Conservation (phyloP, 2,329 filamentous ascomycete species). For the Cladosporium sp. region DNA sequence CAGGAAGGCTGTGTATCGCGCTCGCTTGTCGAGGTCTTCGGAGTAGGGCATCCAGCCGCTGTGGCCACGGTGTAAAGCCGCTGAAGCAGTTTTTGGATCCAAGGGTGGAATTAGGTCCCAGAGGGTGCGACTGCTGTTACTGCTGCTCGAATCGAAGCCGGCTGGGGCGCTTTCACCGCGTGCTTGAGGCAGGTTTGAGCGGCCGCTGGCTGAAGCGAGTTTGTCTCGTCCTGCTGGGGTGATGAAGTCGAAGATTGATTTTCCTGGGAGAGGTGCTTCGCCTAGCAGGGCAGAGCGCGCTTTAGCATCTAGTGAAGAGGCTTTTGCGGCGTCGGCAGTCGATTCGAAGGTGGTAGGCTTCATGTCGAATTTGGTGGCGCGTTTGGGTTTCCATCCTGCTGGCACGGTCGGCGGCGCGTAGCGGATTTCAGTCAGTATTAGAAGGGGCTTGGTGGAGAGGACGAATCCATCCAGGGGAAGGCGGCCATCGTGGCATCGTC, state of each 20-base stretch:
- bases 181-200: conserved; percentile 72
- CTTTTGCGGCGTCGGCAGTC: conserved; percentile 73
- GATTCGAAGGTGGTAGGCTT: conserved; percentile 56
- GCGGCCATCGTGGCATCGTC: conserved; percentile 80
- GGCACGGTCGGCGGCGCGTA: conserved; percentile 70
- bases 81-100: conserved; percentile 44
- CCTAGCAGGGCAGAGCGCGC: conserved; percentile 77
- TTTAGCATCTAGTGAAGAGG: conserved; percentile 72
- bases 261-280: conserved; percentile 78
- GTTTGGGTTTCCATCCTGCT: conserved; percentile 69
- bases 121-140: conserved; percentile 61
- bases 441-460: conserved; percentile 55
- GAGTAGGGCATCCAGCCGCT: conserved; percentile 78
- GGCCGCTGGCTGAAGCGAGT: conserved; percentile 74
- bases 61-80: conserved; percentile 49
- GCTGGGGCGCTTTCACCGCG: conserved; percentile 69
- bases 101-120: conserved; percentile 50
- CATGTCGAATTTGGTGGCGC: conserved; percentile 40
- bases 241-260: conserved; percentile 94
- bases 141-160: conserved; percentile 59
- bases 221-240: conserved; percentile 74
- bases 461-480: conserved; percentile 79
- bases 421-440: conserved; percentile 47
- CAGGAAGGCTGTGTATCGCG: conserved; percentile 79
- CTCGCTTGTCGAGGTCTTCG: conserved; percentile 75